Base-by-base conservation (phyloP, 805 yeast genomes). In the Nadsonia fulvescens region DNA sequence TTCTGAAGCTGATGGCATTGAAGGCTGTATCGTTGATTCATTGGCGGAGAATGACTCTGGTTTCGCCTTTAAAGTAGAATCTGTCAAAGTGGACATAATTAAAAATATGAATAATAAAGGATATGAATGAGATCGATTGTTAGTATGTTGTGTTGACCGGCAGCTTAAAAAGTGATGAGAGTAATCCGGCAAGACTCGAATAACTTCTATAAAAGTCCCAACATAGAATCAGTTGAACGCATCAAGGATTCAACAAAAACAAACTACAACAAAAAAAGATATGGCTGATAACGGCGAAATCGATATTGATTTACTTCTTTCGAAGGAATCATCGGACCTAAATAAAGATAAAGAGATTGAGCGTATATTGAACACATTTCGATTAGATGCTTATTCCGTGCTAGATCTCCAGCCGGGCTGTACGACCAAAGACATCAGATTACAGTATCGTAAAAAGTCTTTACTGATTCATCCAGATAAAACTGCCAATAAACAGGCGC, bases 391-490 rank as follows among this genome's bases (percentile, higher is more conserved):
- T 23, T 70, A 66, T 39, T 53, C 69, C 2, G 51, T 72, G 3
- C 44, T 72, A 14, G 69, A 63, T 18, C 29, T 56, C 18, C 50
- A 48, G 37, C 58, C 63, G 7, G 60, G 62, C 5, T 43, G 56
- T 30, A 40, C 59, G 1, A 34, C 42, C 4, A 32, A 39, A 6
- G 58, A 51, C 25, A 57, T 70, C 29, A 60, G 57, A 34, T 61
- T 54, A 32, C 37, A 49, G 20, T 73, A 58, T 41, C 49, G 79
- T 14, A 60, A 58, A 44, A 70, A 66, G 41, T 69, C 81, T 2
- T 47, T 73, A 18, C 46, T 69, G 31, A 63, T 73, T 10, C 83
- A 73, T 42, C 83, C 83, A 0, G 83, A 73, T 41, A 70, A 69
- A 39, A 56, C 66, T 1, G 41, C 46, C 15, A 62, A 71, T 36